Evolutionary conservation across 495 filamentous ascomycete species (phyloP).

Genomic region (Usnea hakonensis): DNA sequence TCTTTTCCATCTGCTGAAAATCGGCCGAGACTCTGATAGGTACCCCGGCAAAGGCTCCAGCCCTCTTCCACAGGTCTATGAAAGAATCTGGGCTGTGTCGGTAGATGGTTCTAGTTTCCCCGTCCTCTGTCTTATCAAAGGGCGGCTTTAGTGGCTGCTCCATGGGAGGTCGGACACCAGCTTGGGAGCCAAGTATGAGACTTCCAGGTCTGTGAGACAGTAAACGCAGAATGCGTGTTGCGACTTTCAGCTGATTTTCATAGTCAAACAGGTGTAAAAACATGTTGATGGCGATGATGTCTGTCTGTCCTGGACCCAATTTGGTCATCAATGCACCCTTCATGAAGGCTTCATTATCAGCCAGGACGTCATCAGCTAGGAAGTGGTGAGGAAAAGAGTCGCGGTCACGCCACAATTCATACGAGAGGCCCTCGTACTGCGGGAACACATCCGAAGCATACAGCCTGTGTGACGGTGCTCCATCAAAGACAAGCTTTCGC

Average conservation of each 20-base stretch:
- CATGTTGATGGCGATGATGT: constrained; percentile 26
- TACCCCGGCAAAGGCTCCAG: constrained; percentile 34
- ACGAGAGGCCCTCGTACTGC: constrained; percentile 22
- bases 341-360: constrained; percentile 19
- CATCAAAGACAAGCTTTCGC: constrained; percentile 25
- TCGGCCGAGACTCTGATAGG: constrained; percentile 14
- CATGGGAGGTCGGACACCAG: constrained; percentile 16
- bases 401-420: constrained; percentile 23
- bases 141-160: constrained; percentile 24
- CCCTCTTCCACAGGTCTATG: constrained; percentile 38
- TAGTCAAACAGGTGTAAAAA: constrained; percentile 26
- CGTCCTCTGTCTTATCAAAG: constrained; percentile 18
- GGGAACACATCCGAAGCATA: constrained; percentile 24
- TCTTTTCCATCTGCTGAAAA: neutral
- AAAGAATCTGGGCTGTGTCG: constrained; percentile 38
- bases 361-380: constrained; percentile 23
- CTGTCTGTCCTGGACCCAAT: constrained; percentile 20
- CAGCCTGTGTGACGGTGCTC: constrained; percentile 19
- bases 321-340: constrained; percentile 20
- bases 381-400: constrained; percentile 19
- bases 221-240: constrained; percentile 22
- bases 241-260: constrained; percentile 23
- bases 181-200: constrained; percentile 22
- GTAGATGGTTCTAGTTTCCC: constrained; percentile 26
- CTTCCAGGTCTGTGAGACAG: constrained; percentile 23